These are phyloP conservation scores for Rubia tinctorum DNA, from an alignment of 305 asterid genomes.

Conservation along the genomic window DNA sequence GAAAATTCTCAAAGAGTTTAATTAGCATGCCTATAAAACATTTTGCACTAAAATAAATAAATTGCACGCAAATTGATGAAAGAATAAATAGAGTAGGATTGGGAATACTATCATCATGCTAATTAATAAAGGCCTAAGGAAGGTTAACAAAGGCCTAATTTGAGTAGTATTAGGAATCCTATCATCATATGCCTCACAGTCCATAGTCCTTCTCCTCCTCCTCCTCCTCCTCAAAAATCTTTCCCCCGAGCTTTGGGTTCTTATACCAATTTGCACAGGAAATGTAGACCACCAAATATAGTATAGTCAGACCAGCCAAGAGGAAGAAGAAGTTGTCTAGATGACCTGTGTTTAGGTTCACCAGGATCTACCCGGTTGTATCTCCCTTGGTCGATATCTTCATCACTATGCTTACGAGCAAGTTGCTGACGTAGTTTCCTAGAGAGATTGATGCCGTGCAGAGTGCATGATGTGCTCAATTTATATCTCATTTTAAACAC, in stretches of 20 bases:
- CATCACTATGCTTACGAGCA: slow-evolving; percentile 41
- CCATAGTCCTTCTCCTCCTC: slow-evolving; percentile 27
- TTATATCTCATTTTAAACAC: too few species aligned
- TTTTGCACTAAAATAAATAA: too few species aligned
- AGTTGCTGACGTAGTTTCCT: slow-evolving; percentile 45
- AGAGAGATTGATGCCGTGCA: slow-evolving; percentile 50
- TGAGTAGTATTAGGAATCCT: too few species aligned
- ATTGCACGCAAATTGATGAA: too few species aligned
- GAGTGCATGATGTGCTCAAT: too few species aligned
- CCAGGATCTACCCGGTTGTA: slow-evolving; percentile 51
- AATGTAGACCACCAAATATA: slow-evolving; percentile 57
- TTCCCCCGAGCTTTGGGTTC: slow-evolving; percentile 50
- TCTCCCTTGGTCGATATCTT: slow-evolving; percentile 35
- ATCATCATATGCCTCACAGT: slow-evolving; percentile 29
- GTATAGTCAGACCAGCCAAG: slow-evolving; percentile 63
- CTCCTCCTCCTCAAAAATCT: slow-evolving; percentile 28
- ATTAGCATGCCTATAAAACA: too few species aligned
- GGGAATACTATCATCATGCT: too few species aligned
- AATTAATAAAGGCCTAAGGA: too few species aligned
- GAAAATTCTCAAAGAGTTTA: slow-evolving; percentile 34
- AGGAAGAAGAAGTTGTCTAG: slow-evolving; percentile 73
- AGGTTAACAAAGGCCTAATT: too few species aligned
- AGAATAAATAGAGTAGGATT: too few species aligned
- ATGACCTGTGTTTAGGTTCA: slow-evolving; percentile 66
- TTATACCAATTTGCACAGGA: slow-evolving; percentile 71